Evolutionary conservation across 805 yeast species (phyloP), one percentile per base, ranked within the genome.

Genomic region (Maudiozyma barnettii): DNA sequence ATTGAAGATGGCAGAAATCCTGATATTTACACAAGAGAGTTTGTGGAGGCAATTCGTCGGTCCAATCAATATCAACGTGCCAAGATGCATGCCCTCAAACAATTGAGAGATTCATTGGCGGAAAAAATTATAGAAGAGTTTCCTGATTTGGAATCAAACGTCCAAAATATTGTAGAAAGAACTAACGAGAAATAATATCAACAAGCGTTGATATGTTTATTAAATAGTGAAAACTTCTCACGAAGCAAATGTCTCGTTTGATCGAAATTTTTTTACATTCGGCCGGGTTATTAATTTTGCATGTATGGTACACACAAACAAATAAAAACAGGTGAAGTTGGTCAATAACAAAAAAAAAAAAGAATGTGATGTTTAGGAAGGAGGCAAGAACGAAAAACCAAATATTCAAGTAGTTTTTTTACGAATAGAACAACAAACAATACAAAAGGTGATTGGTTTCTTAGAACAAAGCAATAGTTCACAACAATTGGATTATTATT

Each of bases 1-100:
- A 87, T 93, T 36, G 98, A 93, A 60, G 95, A 88, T 59, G 99
- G 99, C 2, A 73, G 99, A 55, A 93, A 93, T 61, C 98, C 99
- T 0, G 98, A 93, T 61, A 89, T 93, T 37, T 93, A 93, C 65
- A 89, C 98, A 0, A 76, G 99, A 62, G 99, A 93, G 67, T 93
- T 93, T 67, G 87, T 91, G 14, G 99, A 93, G 62, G 86, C 91
- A 33, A 84, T 93, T n/a, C 81, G 89, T 37, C 82, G 87, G 56
- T 81, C 89, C 41, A 93, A 93, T 60, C 96, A 95, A 58, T 79
- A 82, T 54, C 72, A 93, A 46, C 77, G 88, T 58, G 98, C 96
- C 4, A 87, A 87, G 63, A 79, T 86, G 76, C 58, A 69, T 39
- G 96, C 89, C 1, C 73, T 84, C 67, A 67, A 60, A 43, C 73